Percentiles rank a stretch among this genome's conserved stretches.
Conservation (phyloP, 2,329 filamentous ascomycete species). For the Trematosphaeria pertusa region DNA sequence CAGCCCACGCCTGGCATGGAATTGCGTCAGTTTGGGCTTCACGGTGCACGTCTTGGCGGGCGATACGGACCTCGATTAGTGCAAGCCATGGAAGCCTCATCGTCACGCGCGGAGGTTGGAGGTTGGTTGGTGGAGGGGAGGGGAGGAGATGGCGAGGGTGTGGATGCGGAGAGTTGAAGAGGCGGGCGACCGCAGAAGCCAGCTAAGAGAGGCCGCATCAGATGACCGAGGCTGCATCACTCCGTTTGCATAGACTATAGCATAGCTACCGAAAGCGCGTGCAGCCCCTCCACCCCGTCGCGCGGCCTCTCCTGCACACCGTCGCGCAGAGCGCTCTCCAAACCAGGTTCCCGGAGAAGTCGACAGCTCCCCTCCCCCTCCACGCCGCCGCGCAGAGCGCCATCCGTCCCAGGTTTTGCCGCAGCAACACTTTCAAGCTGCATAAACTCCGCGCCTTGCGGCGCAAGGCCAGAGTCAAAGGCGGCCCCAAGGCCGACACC, state of each 20-base stretch:
- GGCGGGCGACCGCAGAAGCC: too few relatives aligned
- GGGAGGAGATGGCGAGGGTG: too few relatives aligned
- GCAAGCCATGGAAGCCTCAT: conserved; percentile 40
- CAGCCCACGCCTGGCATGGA: conserved; percentile 46
- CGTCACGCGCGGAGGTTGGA: conserved; percentile 2
- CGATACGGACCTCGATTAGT: conserved; percentile 39
- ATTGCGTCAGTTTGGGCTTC: conserved; percentile 27
- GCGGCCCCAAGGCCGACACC: conserved; percentile 27
- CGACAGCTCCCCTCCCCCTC: conserved; percentile 23
- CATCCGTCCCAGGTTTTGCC: too few relatives aligned
- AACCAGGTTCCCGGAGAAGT: conserved; percentile 21
- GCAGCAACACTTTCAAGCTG: conserved; percentile 42
- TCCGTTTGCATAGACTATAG: too few relatives aligned
- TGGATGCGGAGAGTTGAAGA: too few relatives aligned
- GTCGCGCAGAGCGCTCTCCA: too few relatives aligned
- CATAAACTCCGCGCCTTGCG: conserved; percentile 49
- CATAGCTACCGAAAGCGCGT: conserved; percentile 15
- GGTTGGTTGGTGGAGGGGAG: neutral
- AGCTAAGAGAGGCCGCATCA: too few relatives aligned
- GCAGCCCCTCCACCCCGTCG: conserved; percentile 18
- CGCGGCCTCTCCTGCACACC: too few relatives aligned
- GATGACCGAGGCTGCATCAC: too few relatives aligned
- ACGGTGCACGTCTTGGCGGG: conserved; percentile 1
- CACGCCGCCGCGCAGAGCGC: conserved; percentile 16
- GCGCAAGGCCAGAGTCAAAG: conserved; percentile 49